Evolutionary conservation across 768 basidiomycete species (phyloP).

Genomic region (Amanita muscaria): DNA sequence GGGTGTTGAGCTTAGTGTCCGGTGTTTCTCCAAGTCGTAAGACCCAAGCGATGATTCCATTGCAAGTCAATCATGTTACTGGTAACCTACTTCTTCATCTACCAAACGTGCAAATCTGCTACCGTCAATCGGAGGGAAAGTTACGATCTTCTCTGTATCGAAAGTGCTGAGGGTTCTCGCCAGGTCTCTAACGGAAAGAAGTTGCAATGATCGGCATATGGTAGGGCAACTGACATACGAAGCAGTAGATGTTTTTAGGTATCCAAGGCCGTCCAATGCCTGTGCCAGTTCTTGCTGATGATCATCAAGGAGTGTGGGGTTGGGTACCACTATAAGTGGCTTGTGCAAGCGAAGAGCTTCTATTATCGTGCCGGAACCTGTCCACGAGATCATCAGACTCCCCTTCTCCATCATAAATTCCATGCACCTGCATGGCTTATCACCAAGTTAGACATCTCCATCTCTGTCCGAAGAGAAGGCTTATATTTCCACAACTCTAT

Average conservation of each 20-base stretch:
- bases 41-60: too few relatives aligned
- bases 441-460: constrained; percentile 62
- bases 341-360: constrained; percentile 72
- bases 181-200: constrained; percentile 35
- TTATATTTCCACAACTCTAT: constrained; percentile 72
- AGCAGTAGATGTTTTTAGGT: constrained; percentile 50
- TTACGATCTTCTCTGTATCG: constrained; percentile 33
- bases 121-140: constrained; percentile 64
- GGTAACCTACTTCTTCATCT: constrained; percentile 76
- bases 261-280: constrained; percentile 46
- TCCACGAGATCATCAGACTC: constrained; percentile 2
- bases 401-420: neutral
- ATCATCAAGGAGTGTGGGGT: constrained; percentile 81
- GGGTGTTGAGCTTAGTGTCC: too few relatives aligned
- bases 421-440: constrained; percentile 88
- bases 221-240: constrained; percentile 35
- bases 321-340: constrained; percentile 82
- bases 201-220: neutral
- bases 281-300: constrained; percentile 87
- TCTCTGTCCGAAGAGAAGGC: constrained; percentile 57
- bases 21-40: too few relatives aligned
- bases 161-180: constrained; percentile 44
- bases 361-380: constrained; percentile 92
- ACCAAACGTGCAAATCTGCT: constrained; percentile 57
- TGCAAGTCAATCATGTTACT: constrained; percentile 12